A percentile compares a stretch with the other conserved stretches of the same genome.
These are phyloP conservation scores for Clavispora asparagi DNA, from an alignment of 805 yeast species.

Conservation along the genomic window DNA sequence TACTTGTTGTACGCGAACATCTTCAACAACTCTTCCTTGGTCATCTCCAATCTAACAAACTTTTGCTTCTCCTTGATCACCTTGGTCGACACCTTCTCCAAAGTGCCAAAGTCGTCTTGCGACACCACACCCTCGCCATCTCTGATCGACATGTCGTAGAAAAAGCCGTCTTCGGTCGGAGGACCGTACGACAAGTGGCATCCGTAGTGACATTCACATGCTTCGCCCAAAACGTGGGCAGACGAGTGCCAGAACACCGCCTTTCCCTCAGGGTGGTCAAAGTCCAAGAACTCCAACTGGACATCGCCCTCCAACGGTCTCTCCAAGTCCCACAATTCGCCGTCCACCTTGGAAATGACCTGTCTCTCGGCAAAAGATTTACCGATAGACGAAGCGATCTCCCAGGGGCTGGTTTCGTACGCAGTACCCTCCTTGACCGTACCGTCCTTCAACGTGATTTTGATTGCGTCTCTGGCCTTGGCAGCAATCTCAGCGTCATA, in stretches of 20 bases:
- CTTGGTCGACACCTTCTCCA: constrained; percentile 82
- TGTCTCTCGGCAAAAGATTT: constrained; percentile 85
- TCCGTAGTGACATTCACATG: constrained; percentile 94
- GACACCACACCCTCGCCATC: constrained; percentile 66
- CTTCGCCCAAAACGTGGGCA: constrained; percentile 97
- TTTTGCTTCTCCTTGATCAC: constrained; percentile 94
- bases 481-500: constrained; percentile 68
- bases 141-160: constrained; percentile 89
- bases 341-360: constrained; percentile 87
- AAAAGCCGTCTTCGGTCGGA: constrained; percentile 96
- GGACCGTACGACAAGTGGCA: constrained; percentile 88
- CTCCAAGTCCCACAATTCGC: constrained; percentile 86
- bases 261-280: constrained; percentile 91
- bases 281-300: constrained; percentile 77
- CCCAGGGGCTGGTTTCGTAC: constrained; percentile 88
- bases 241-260: constrained; percentile 98
- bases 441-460: constrained; percentile 85
- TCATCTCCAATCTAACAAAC: constrained; percentile 87
- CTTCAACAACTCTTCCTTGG: constrained; percentile 84
- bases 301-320: constrained; percentile 81
- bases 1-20: constrained; percentile 97
- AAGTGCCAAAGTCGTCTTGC: constrained; percentile 74
- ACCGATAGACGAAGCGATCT: constrained; percentile 78
- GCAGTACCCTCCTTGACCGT: constrained; percentile 69
- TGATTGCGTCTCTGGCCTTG: constrained; percentile 54